Evolutionary conservation across 2,329 filamentous ascomycete species (phyloP), one percentile per base, ranked within the genome.

Genomic region (Myotisia sp.): DNA sequence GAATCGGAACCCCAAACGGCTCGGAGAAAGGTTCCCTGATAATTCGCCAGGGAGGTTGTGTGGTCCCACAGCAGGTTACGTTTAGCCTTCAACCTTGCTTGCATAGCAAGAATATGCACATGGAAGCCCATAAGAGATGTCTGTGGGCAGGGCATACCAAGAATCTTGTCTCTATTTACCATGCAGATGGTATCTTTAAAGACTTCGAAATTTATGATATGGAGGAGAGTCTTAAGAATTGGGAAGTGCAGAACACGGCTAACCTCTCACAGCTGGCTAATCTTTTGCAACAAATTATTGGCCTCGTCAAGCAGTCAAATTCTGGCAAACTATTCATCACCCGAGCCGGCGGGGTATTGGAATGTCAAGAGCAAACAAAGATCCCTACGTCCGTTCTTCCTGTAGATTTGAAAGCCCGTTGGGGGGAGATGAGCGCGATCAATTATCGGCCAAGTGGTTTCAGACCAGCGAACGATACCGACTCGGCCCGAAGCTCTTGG

Each of bases 41-140:
- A 13, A 16, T 37, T 21, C 20, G 21, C 13, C 36, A 36, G 8
- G 34, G 28, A 3, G 41, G 41, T 8, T 38, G 18, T 10, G 28
- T 39, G 18, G 47, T 65, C 7, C 52, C 60, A 3, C 64, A 68
- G 41, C 29, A 44, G 12, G 54, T 59, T n/a, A 50, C 68, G 3
- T 67, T 70, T 43, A 67, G 70, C 38, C 45, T 70, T 24, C 71
- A 71, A 40, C 71, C 68, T 1, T 58, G 66, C 16, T 57, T 59
- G 1, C 41, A 45, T 26, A 48, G 44, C 7, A 52, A 53, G 22
- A 26, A 49, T 1, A 52, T 63, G 6, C 44, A 51, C 4, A 44
- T 69, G 36, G 38, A 36, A 3, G 57, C 64, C 9, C 51, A 65
- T 33, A 43, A 64, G 12, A 59, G 59, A 3, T 52, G 58, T 4